These are phyloP conservation scores for Psidium friedrichsthalianum DNA, from an alignment of 345 rosid genomes.

Conservation along the genomic window DNA sequence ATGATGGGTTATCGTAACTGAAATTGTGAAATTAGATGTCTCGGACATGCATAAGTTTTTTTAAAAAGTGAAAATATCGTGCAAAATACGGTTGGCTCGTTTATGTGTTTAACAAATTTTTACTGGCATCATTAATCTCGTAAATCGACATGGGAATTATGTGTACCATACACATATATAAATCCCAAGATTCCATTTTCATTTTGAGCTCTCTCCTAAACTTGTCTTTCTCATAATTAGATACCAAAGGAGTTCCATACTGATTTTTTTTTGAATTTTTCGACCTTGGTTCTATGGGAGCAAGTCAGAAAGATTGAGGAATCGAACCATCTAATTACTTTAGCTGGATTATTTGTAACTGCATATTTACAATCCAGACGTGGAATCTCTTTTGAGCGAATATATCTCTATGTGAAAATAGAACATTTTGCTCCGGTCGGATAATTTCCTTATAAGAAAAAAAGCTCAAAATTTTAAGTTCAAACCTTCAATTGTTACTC, in stretches of 20 bases:
- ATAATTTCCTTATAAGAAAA: background rate
- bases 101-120: background rate
- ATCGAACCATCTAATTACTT: background rate
- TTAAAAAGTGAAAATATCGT: background rate
- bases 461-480: background rate
- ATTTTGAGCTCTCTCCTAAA: background rate
- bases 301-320: too few relatives aligned
- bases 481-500: background rate
- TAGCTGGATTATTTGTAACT: background rate
- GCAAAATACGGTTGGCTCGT: background rate
- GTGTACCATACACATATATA: background rate
- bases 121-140: background rate
- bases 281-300: too few relatives aligned
- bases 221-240: background rate
- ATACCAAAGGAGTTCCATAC: too few relatives aligned
- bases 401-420: too few relatives aligned
- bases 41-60: background rate
- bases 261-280: too few relatives aligned
- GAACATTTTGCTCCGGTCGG: background rate
- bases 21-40: background rate
- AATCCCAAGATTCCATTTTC: background rate
- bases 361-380: background rate
- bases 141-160: too few relatives aligned
- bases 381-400: too few relatives aligned
- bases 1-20: background rate